Evolutionary conservation across 805 yeast species (phyloP).

Genomic region (Kuraishia borneana): DNA sequence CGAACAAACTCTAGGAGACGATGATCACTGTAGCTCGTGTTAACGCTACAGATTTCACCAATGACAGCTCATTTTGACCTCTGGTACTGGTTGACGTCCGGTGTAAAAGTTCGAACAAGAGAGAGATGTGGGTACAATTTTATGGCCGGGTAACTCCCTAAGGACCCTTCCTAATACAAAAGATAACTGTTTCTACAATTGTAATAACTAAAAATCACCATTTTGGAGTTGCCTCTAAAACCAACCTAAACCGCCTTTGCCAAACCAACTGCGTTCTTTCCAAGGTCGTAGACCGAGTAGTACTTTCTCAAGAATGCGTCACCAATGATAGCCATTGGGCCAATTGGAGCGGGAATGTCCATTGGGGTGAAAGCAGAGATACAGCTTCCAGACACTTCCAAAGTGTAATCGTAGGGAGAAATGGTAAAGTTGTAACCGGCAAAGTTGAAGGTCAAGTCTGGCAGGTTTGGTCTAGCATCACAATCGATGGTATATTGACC

Average conservation of each 20-base stretch:
- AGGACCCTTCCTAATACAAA: no score
- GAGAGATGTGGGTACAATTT: no score
- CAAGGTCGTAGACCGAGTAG: constrained; percentile 89
- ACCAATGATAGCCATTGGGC: constrained; percentile 93
- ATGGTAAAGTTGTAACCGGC: constrained; percentile 88
- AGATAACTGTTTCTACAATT: no score
- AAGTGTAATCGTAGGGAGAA: constrained; percentile 81
- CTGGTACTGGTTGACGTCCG: no score
- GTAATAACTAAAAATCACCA: no score
- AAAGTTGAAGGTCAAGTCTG: constrained; percentile 85
- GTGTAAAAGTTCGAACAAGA: no score
- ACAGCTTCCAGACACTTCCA: constrained; percentile 92
- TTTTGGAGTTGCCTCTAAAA: no score
- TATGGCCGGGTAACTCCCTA: no score
- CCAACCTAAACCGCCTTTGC: constrained; percentile 52
- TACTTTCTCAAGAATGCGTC: constrained; percentile 94
- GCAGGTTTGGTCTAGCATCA: constrained; percentile 70
- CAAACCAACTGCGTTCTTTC: constrained; percentile 87
- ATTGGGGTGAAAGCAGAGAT: constrained; percentile 93
- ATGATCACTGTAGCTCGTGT: no score
- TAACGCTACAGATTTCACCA: no score
- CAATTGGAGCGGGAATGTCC: constrained; percentile 96
- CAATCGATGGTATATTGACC: constrained; percentile 96
- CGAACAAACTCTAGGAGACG: neutral
- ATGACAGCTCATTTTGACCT: no score